Percentiles rank a stretch among this genome's conserved stretches.
Evolutionary conservation across 306 rosid genomes (phyloP).

Genomic region (Vigna angularis): DNA sequence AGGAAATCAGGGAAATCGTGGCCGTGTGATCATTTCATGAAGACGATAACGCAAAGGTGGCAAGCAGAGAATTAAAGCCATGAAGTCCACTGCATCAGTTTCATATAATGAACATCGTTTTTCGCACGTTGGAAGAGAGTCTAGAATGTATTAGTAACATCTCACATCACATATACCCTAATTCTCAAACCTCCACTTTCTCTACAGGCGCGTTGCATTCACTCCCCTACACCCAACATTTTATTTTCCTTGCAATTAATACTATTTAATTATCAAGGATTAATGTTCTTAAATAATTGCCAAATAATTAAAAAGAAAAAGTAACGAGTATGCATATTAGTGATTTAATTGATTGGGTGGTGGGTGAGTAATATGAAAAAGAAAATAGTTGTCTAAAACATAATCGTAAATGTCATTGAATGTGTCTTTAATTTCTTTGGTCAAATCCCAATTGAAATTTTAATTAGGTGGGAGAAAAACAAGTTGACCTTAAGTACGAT

Average conservation of each 20-base stretch:
- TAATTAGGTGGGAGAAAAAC: conserved; percentile 10
- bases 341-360: too few relatives aligned
- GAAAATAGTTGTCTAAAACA: not conserved
- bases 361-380: not conserved
- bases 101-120: conserved; percentile 1
- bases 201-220: not conserved
- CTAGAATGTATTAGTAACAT: not conserved
- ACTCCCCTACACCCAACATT: not conserved
- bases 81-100: not conserved
- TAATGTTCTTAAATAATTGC: not conserved
- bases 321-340: not conserved
- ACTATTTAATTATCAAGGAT: too few relatives aligned
- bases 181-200: not conserved
- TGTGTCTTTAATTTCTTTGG: not conserved
- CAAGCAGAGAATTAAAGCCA: too few relatives aligned
- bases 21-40: not conserved
- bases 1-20: not conserved
- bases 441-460: not conserved
- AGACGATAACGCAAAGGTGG: not conserved
- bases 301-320: conserved; percentile 10
- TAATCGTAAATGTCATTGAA: not conserved
- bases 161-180: too few relatives aligned
- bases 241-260: too few relatives aligned
- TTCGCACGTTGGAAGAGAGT: not conserved
- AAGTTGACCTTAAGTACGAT: conserved; percentile 6